Evolutionary conservation across 2,329 filamentous ascomycete genomes (phyloP).

Genomic region (Cercospora berteroae): DNA sequence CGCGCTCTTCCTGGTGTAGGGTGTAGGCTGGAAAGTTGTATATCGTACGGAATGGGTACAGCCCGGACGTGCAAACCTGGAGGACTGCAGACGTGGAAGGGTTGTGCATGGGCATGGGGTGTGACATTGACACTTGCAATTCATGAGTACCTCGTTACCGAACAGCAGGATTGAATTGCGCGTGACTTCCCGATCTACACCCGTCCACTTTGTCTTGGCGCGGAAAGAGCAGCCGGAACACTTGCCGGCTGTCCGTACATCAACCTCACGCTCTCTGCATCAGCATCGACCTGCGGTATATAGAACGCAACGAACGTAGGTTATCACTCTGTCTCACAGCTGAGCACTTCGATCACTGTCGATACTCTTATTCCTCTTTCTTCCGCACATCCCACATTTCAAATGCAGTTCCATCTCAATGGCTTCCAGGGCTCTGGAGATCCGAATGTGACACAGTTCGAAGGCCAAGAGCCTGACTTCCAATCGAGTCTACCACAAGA

Average conservation of each 20-base stretch:
- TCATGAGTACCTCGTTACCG: not conserved
- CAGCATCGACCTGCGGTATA: not conserved
- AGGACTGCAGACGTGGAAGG: not conserved
- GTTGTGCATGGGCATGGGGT: not conserved
- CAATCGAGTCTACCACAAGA: constrained; percentile 36
- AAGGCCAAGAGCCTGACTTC: constrained; percentile 32
- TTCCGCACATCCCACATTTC: not conserved
- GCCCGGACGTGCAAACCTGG: not conserved
- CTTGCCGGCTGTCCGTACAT: not conserved
- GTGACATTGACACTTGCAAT: not conserved
- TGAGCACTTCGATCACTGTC: not conserved
- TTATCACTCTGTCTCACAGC: not conserved
- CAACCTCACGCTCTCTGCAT: not conserved
- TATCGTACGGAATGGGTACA: not conserved
- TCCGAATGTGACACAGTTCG: constrained; percentile 34
- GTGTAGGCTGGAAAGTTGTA: not conserved
- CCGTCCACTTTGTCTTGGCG: not conserved
- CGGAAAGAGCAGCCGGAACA: not conserved
- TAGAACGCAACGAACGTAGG: not conserved
- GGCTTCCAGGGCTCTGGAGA: constrained; percentile 37
- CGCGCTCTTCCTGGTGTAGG: not conserved
- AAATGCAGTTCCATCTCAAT: constrained; percentile 39
- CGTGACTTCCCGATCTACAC: not conserved
- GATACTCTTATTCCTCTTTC: not conserved
- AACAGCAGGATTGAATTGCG: not conserved